Percentiles rank a stretch among this genome's conserved stretches.
Evolutionary conservation across 805 yeast species (phyloP).

Genomic region (Myxozyma lipomycoides): DNA sequence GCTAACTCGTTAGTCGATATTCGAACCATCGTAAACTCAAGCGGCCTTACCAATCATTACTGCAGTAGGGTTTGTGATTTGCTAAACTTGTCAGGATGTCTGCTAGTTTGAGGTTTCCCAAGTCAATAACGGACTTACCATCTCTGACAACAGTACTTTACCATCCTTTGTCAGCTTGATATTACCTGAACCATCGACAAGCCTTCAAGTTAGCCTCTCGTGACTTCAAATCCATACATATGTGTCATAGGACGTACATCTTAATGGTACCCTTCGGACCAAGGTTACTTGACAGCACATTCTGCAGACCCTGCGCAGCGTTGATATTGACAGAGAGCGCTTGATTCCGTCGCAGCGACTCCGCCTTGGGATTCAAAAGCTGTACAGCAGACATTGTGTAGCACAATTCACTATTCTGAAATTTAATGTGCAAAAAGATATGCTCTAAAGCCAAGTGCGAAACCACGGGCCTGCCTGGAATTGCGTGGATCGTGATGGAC

Average conservation of each 20-base stretch:
- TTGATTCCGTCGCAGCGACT: conserved; percentile 90
- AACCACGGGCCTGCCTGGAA: too few species aligned
- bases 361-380: conserved; percentile 93
- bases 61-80: conserved; percentile 87
- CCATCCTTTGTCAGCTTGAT: conserved; percentile 97
- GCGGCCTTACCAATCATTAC: conserved; percentile 54
- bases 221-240: neutral
- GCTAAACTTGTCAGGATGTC: too few species aligned
- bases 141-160: conserved; percentile 83
- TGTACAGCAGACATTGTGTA: conserved; percentile 43
- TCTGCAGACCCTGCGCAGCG: conserved; percentile 96
- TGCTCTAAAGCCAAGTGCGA: too few species aligned
- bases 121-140: conserved; percentile 42
- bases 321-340: conserved; percentile 92
- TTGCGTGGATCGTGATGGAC: neutral
- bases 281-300: conserved; percentile 81
- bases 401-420: too few species aligned
- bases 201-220: conserved; percentile 30
- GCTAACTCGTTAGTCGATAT: conserved; percentile 44
- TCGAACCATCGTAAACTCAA: neutral
- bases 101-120: too few species aligned
- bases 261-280: conserved; percentile 98
- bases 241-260: conserved; percentile 45
- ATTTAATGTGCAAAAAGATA: too few species aligned
- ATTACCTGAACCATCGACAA: conserved; percentile 94